Evolutionary conservation across 352 stramenopile genomes (phyloP), one percentile per base, ranked within the genome.

Genomic region (Globisporangium splendens): DNA sequence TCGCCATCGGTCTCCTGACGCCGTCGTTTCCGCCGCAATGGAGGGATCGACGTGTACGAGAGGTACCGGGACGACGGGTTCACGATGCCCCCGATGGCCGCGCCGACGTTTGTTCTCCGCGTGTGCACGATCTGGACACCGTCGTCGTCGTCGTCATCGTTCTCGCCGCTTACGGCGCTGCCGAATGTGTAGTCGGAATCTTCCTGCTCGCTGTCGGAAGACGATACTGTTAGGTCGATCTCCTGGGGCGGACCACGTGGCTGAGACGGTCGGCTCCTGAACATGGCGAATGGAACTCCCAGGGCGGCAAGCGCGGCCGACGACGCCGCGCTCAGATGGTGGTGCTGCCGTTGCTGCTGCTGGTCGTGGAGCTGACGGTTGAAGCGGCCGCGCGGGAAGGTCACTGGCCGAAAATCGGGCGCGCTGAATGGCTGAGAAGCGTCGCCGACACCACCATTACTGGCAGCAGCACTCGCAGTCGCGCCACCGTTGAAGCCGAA

Each of bases 191-290:
- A 59, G 20, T 59, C 49, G 3, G 46, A 42, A 11, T 58, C 66
- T 39, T 82, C 70, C 39, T 46, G 50, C 24, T 86, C 74, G 42
- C 61, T 71, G 22, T 90, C 83, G 1, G 67, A 78, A 0, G 74
- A 77, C 2, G 75, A 85, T 18, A 83, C 54, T 7, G 82, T 92
- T 39, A 92, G 61, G 35, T 92, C 82, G 50, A 92, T 92, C 47
- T 86, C 70, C 47, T 83, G 66, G 3, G 66, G 62, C 3, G 54
- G 67, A 38, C 41, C 39, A 0, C 28, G 28, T 6, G 28, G 28
- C 28, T 35, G 28, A 35, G 42, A 12, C 20, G 49, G 31, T 46
- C 41, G 53, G 17, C 52, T 33, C 13, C n/a, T 46, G 33, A 58
- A n/a, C 39, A 58, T 58, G 22, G 14, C n/a, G 22, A 58, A 58